Base-by-base conservation (phyloP, 2,329 filamentous ascomycete species). In the Diaporthe velutina region DNA sequence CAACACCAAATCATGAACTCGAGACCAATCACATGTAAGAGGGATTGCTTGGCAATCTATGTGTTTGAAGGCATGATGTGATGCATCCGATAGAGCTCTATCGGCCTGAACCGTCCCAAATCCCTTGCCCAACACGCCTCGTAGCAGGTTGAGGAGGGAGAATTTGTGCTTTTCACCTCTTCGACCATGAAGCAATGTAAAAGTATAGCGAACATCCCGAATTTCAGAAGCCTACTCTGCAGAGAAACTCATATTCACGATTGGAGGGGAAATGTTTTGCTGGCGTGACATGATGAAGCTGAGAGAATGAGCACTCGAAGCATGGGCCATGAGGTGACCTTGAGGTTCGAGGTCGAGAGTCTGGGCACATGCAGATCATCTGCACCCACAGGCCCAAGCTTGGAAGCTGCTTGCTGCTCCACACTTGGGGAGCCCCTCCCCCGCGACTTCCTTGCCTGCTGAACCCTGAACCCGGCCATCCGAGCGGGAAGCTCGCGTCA, bases 291-390 rank as follows among this genome's bases (percentile, higher is more conserved):
- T n/a, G n/a, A n/a, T n/a, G n/a, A 45, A 5, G 9, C 15, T 17
- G 19, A 6, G 7, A 4, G 5, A 5, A 38, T 38, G 35, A 38
- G 35, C n/a, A n/a, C n/a, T n/a, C n/a, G 17, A 30, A 33, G 52
- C 52, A 55, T 15, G 30, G 52, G 28, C 17, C 28, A n/a, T n/a
- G 22, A 58, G 22, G 33, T 38, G 42, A 48, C 19, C 17, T 17
- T 9, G 25, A 45, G 25, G 25, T 7, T 22, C 33, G 45, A 67
- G 61, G 30, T 67, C 22, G 12, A 50, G 22, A 67, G 45, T 38
- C 45, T 52, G 45, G 45, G 64, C 64, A 25, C 45, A 38, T 52
- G 64, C 64, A 67, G 64, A 52, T 67, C 61, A 50, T 66, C 25
- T 5, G 55, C 42, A 61, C 19, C 42, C 38, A 19, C 58, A 19